Conservation (phyloP, 179 eudicot genomes). For the Silene coronaria region DNA sequence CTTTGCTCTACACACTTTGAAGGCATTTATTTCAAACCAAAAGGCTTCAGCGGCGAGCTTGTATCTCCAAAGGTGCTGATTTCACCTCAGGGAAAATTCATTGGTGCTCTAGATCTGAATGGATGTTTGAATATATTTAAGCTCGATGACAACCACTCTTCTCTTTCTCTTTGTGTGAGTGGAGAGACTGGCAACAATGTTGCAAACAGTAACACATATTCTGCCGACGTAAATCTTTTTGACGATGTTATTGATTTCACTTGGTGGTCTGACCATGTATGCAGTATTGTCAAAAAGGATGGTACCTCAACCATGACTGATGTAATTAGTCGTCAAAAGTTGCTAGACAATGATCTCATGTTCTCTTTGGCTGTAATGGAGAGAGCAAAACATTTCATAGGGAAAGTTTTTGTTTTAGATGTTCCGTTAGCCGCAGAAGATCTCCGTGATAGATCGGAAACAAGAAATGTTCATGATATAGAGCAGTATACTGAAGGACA, state of each 20-base stretch:
- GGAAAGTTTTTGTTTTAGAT: conserved; percentile 66
- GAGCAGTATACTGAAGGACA: conserved; percentile 38
- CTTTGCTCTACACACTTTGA: conserved; percentile 47
- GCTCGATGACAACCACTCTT: conserved; percentile 36
- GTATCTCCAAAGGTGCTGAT: conserved; percentile 69
- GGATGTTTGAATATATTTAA: conserved; percentile 59
- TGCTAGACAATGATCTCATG: conserved; percentile 39
- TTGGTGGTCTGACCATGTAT: conserved; percentile 86
- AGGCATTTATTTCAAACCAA: conserved; percentile 52
- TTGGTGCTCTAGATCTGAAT: conserved; percentile 66
- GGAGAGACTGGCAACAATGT: conserved; percentile 29
- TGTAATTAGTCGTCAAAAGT: conserved; percentile 34
- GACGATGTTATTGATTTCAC: conserved; percentile 61
- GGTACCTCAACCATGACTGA: conserved; percentile 55
- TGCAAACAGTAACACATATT: conserved; percentile 16
- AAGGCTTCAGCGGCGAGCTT: conserved; percentile 45
- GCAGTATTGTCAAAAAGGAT: conserved; percentile 52
- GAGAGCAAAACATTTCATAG: conserved; percentile 36
- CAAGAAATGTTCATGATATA: conserved; percentile 28
- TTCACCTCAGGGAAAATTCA: conserved; percentile 60
- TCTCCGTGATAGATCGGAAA: conserved; percentile 28
- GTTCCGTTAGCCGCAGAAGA: conserved; percentile 37
- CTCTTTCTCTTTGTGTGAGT: conserved; percentile 38
- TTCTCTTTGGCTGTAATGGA: conserved; percentile 66
- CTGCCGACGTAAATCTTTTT: conserved; percentile 30